Base-by-base conservation (phyloP, 192 early-diverging fungal species). In the Linnemannia elongata region DNA sequence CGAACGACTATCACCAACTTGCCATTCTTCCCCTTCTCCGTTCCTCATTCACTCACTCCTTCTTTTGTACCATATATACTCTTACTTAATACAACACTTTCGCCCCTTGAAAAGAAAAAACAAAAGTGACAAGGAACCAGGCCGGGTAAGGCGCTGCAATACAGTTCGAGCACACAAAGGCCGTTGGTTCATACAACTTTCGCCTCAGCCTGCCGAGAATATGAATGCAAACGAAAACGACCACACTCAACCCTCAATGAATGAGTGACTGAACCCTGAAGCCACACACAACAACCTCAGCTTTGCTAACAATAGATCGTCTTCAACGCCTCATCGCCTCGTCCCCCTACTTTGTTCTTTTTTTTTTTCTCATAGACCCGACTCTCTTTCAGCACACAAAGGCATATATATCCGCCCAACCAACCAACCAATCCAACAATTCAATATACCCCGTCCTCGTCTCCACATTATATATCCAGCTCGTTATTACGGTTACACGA, bases 401-500 rank as follows among this genome's bases (percentile, higher is more conserved):
- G 3, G 33, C 60, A 63, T 8, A 49, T 18, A 22, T n/a, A n/a
- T n/a, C n/a, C n/a, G n/a, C 49, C 15, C 15, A 52, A 17, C 15
- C 49, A 52, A 18, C 17, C 49, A 72, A 72, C 70, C 36, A 38
- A 41, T 72, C 70, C 69, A 69, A 69, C 15, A 2, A 30, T 22
- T 9, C 72, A 45, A 45, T 30, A 47, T 74, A 47, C 44, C 44
- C 33, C 47, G 22, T 72, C 70, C 24, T 12, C 22, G 22, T 24
- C 49, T 55, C 54, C 49, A 73, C 30, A 38, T 36, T 66, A 38
- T 45, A 27, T 45, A 36, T 76, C 57, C 33, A 27, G n/a, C 49
- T 27, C 68, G 20, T 33, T 79, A 72, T 77, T 79, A 70, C 30
- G n/a, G 73, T 75, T 75, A 79, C 81, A 84, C 77, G 72, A 79